Evolutionary conservation across 164 flowering plant species (phyloP), one percentile per base, ranked within the genome.

Genomic region (Amborella trichopoda): DNA sequence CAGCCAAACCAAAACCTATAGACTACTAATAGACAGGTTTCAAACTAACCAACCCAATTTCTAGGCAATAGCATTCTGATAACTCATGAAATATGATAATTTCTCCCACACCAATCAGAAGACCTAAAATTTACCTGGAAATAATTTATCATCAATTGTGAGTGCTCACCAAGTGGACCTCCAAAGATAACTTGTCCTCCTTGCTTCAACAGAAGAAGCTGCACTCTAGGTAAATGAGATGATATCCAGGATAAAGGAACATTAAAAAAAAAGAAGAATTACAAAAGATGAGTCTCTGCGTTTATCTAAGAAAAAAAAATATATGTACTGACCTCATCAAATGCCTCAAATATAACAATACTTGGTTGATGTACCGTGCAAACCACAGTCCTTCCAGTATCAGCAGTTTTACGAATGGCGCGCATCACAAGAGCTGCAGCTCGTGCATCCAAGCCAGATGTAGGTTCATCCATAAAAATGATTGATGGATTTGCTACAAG

Each of bases 361-460:
- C 94, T 83, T 19, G 97, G 97, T 54, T 85, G 97, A 66, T 90
- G 97, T 37, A 90, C 85, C 50, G 97, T 90, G 73, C 97, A 90
- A 39, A 90, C 97, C 19, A 90, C 95, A 0, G 94, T 90, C 65
- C 97, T 74, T 51, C 97, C 94, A 4, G 95, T 90, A 50, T 90
- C 94, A 54, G 85, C 97, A 44, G 94, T 90, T 53, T 90, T 90
- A 40, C 97, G 80, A 44, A 90, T 94, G 48, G 95, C 71, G 54
- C 97, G 67, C 97, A 90, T 90, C 32, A 90, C 97, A 55, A 90
- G 83, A 28, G 97, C 95, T 26, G 97, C 97, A 39, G 97, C 95
- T 46, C 97, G 60, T 37, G 97, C 95, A 83, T 90, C 97, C 44
- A 85, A 80, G 26, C 97, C 97, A 49, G 97, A 90, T 46, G 97